Percentiles rank a stretch among this genome's conserved stretches.
These are phyloP conservation scores for Fusarium sp. DNA, from an alignment of 2,329 filamentous ascomycete genomes.

Conservation along the genomic window DNA sequence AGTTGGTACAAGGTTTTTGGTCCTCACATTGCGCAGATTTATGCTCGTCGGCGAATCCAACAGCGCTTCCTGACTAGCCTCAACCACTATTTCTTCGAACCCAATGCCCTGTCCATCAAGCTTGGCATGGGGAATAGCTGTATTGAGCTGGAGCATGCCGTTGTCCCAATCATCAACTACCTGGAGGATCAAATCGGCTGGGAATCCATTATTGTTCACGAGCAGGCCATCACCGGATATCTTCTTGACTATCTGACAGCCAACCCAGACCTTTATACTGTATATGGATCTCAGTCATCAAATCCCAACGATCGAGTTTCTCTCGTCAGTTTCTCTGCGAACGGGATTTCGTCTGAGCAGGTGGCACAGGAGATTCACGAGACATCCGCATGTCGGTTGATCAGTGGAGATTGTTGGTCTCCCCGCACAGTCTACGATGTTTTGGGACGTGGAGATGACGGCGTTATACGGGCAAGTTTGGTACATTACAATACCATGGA, in stretches of 20 bases:
- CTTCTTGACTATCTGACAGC: not conserved
- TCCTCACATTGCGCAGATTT: constrained; percentile 61
- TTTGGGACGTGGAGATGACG: constrained; percentile 7
- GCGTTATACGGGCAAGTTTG: constrained; percentile 7
- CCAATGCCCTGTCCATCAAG: not conserved
- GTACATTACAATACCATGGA: constrained; percentile 21
- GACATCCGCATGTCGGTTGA: not conserved
- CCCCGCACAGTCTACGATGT: constrained; percentile 11
- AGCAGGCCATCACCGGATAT: not conserved
- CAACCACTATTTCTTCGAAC: not conserved
- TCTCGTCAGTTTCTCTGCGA: not conserved
- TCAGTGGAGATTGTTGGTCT: constrained; percentile 13
- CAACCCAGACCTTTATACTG: not conserved
- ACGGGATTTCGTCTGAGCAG: not conserved
- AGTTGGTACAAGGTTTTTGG: constrained; percentile 88
- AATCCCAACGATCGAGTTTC: not conserved
- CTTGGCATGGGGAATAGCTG: not conserved
- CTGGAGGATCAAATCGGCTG: not conserved
- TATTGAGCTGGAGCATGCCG: not conserved
- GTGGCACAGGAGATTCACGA: constrained; percentile 3
- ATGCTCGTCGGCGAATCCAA: not conserved
- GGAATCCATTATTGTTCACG: not conserved
- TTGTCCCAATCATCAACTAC: not conserved
- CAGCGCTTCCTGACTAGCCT: not conserved
- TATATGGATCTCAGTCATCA: not conserved